Base-by-base conservation (phyloP, 2,329 filamentous ascomycete species). In the Acrodontium crateriforme region DNA sequence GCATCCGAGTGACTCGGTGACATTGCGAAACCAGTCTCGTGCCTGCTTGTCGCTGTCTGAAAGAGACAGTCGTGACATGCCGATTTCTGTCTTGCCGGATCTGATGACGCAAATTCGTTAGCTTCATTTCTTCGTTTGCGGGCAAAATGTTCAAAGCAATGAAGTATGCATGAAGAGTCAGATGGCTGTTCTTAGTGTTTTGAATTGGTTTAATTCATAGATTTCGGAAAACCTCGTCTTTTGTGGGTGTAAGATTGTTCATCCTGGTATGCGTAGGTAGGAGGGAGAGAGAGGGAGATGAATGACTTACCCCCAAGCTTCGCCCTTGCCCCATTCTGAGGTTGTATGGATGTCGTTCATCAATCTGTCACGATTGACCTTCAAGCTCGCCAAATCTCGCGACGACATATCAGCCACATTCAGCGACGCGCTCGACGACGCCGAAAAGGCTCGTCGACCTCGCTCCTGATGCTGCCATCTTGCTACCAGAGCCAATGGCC, bases 41-140 rank as follows among this genome's bases (percentile, higher is more conserved):
- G 68, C 78, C 42, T 68, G 54, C 45, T 75, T 79, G 48, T 87
- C 81, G 2, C 71, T 60, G 41, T 84, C 71, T 2, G 74, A 74
- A 12, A 87, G 63, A 3, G 78, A 61, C 1, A 87, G 67, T 2
- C 81, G 73, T 15, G 71, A 68, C 80, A 87, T 87, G 32, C 81
- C 81, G 1, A 74, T 79, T 33, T 84, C 71, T 9, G 69, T 78
- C 13, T 37, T 30, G 27, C 34, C 38, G 25, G 43, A 47, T 26
- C 7, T 19, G 19, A 16, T 3, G 12, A n/a, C 23, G 14, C 19
- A 15, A 31, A 18, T 15, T 4, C 16, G 19, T 41, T 22, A 40
- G 37, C 31, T 13, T 19, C n/a, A 10, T n/a, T 20, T 16, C 15
- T 6, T 15, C 8, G 4, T 22, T 12, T 22, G 9, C 9, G 18